phyloP scores from a whole-genome alignment of 2,329 filamentous ascomycete species.

The Domatiomyces globalis region DNA sequence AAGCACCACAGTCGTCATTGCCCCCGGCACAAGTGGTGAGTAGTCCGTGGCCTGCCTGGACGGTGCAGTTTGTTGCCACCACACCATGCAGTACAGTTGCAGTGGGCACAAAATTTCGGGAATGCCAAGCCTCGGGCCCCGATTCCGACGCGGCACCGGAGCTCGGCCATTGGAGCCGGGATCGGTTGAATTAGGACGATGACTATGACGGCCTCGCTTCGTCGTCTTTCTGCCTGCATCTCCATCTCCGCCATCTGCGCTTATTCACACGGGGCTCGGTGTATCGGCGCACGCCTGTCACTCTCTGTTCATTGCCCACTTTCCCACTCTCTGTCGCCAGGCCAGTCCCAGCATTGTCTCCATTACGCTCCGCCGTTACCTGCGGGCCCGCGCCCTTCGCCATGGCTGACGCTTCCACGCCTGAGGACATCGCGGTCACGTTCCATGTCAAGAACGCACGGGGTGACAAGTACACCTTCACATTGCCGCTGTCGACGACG shows the following conservation, averaged over 20 bases:
- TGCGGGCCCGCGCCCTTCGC: not conserved
- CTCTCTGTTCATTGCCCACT: not conserved
- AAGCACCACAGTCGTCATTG: not conserved
- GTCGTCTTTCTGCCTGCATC: not conserved
- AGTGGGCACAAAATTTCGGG: not conserved
- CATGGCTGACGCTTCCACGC: slow-evolving; percentile 13
- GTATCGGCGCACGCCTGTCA: not conserved
- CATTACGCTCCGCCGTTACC: not conserved
- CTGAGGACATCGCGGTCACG: slow-evolving; percentile 46
- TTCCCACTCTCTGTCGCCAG: not conserved
- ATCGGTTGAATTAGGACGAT: not conserved
- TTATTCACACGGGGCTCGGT: not conserved
- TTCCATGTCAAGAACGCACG: slow-evolving; percentile 98
- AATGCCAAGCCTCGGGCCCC: not conserved
- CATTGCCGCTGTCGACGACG: slow-evolving; percentile 59
- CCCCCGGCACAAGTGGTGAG: not conserved
- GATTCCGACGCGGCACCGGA: not conserved
- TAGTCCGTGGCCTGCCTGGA: not conserved
- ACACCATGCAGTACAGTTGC: not conserved
- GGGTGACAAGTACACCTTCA: slow-evolving; percentile 71
- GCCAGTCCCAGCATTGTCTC: too few relatives aligned
- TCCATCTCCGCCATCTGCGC: not conserved
- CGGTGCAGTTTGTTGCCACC: not conserved
- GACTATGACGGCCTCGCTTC: not conserved
- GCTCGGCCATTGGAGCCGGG: not conserved